phyloP scores from a whole-genome alignment of 345 rosid species.

The Syzygium jambos region DNA sequence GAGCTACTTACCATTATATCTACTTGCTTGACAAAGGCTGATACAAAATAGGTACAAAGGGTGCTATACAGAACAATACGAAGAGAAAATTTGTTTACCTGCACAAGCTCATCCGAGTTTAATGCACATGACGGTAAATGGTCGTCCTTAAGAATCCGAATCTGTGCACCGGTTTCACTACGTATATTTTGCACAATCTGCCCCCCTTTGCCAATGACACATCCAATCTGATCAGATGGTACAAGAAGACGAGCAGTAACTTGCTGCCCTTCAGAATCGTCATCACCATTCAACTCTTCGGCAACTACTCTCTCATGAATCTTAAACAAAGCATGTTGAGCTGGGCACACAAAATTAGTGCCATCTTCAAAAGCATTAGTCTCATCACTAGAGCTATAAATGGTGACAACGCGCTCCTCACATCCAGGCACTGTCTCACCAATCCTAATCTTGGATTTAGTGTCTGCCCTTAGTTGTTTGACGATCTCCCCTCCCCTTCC shows the following conservation, averaged over 20 bases:
- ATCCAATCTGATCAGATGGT: constrained; percentile 98
- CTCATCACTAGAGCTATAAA: constrained; percentile 82
- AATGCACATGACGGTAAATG: constrained; percentile 84
- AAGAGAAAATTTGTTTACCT: constrained; percentile 29
- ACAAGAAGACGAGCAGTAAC: constrained; percentile 79
- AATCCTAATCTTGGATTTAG: constrained; percentile 79
- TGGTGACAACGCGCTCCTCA: constrained; percentile 91
- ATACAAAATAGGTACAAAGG: background rate
- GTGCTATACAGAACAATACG: background rate
- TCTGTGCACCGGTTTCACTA: constrained; percentile 82
- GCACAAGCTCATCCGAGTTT: constrained; percentile 86
- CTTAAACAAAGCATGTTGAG: constrained; percentile 87
- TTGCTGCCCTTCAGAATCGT: constrained; percentile 48
- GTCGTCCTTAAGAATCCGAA: constrained; percentile 84
- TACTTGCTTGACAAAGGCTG: background rate
- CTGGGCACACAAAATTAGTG: constrained; percentile 54
- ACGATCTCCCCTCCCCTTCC: constrained; percentile 96
- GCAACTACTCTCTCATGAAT: constrained; percentile 81
- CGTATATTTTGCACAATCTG: constrained; percentile 83
- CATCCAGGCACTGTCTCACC: constrained; percentile 70
- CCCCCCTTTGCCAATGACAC: constrained; percentile 93
- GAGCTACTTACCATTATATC: background rate
- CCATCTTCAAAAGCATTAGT: constrained; percentile 58
- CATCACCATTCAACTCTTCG: constrained; percentile 57
- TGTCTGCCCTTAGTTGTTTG: constrained; percentile 76